Conservation (phyloP, 306 rosid species). For the Pyrus communis region DNA sequence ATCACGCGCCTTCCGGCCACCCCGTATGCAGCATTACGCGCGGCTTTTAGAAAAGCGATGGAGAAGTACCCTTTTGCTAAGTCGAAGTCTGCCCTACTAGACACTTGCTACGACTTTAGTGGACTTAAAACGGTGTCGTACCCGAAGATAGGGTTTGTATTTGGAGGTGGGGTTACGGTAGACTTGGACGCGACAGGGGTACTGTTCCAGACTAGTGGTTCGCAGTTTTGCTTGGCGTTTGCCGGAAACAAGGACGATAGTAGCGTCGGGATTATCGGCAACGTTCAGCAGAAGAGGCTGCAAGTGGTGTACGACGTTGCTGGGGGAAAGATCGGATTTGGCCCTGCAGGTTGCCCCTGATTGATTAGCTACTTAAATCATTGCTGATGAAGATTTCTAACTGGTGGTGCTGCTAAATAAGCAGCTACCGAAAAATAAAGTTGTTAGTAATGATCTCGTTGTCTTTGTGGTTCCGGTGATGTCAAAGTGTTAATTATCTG, state of each 20-base stretch:
- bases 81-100: background rate
- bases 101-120: constrained; percentile 21
- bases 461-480: too few species aligned
- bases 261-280: constrained; percentile 45
- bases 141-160: constrained; percentile 10
- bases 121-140: background rate
- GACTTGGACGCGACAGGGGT: background rate
- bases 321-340: constrained; percentile 52
- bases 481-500: too few species aligned
- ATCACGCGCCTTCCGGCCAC: constrained; percentile 20
- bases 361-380: too few species aligned
- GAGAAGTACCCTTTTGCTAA: background rate
- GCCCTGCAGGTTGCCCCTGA: constrained; percentile 32
- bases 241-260: constrained; percentile 38
- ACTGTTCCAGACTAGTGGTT: background rate
- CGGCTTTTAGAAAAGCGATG: constrained; percentile 15
- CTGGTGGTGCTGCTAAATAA: too few species aligned
- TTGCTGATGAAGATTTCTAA: background rate
- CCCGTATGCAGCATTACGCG: constrained; percentile 1
- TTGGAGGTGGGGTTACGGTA: constrained; percentile 6
- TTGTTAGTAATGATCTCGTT: too few species aligned
- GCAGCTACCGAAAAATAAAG: too few species aligned
- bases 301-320: constrained; percentile 62
- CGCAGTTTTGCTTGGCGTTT: constrained; percentile 60
- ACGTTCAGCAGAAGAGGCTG: constrained; percentile 57